Evolutionary conservation across 257 asterid genomes (phyloP).

Genomic region (Lycium barbarum): DNA sequence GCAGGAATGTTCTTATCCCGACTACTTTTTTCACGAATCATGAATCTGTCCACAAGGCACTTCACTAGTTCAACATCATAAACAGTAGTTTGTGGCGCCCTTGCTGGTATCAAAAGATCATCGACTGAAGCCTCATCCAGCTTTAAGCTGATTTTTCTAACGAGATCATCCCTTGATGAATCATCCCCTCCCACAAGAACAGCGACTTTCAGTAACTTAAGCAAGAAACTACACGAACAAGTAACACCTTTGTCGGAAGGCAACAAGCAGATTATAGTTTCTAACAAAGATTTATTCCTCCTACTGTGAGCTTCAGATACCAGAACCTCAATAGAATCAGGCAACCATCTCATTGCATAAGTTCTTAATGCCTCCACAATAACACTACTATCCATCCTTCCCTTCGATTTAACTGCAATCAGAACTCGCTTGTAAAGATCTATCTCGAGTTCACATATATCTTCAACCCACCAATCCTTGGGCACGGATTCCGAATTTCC

Average conservation of each 20-base stretch:
- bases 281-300: constrained; percentile 75
- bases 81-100: constrained; percentile 64
- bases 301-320: constrained; percentile 65
- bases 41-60: constrained; percentile 58
- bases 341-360: constrained; percentile 85
- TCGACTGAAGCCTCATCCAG: constrained; percentile 77
- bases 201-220: constrained; percentile 80
- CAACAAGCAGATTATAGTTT: constrained; percentile 82
- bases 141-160: constrained; percentile 55
- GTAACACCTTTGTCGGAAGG: constrained; percentile 66
- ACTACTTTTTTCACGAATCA: constrained; percentile 48
- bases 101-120: constrained; percentile 80
- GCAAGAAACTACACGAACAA: constrained; percentile 77
- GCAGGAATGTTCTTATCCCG: constrained; percentile 39
- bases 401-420: constrained; percentile 78
- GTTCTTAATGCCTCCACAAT: constrained; percentile 84
- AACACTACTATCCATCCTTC: constrained; percentile 71
- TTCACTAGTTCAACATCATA: constrained; percentile 80
- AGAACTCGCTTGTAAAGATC: constrained; percentile 79
- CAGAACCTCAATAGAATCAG: constrained; percentile 77
- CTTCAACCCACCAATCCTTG: constrained; percentile 96
- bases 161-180: constrained; percentile 62
- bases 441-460: constrained; percentile 82
- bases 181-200: constrained; percentile 72
- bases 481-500: constrained; percentile 62